Evolutionary conservation across 1,284 basidiomycete species (phyloP).

Genomic region (Pholiota adiposa): DNA sequence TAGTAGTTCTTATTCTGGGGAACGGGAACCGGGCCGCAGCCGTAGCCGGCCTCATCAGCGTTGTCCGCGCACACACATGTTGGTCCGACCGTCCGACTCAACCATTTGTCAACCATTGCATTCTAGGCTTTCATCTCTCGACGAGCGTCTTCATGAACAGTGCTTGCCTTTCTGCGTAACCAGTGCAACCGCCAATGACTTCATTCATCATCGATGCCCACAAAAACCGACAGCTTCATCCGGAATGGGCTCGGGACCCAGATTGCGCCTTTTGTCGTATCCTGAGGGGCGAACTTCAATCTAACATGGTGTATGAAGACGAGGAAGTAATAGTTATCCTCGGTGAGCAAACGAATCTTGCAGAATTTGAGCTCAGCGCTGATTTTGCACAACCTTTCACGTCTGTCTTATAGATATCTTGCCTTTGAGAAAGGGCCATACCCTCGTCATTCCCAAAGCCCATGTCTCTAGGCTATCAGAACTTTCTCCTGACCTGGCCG

Average conservation of each 20-base stretch:
- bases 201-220: constrained; percentile 75
- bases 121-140: no score
- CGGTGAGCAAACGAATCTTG: constrained; percentile 40
- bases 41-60: no score
- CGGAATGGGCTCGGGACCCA: constrained; percentile 48
- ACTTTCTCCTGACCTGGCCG: constrained; percentile 62
- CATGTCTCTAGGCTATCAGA: constrained; percentile 68
- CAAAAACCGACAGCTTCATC: constrained; percentile 45
- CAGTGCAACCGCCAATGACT: constrained; percentile 51
- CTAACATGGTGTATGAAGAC: constrained; percentile 63
- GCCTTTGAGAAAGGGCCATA: constrained; percentile 69
- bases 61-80: no score
- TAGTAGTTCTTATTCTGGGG: no score
- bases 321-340: constrained; percentile 72
- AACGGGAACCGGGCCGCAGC: no score
- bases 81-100: no score
- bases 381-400: no score
- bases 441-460: constrained; percentile 68
- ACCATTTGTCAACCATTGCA: no score
- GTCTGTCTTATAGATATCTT: constrained; percentile 57
- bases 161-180: background rate
- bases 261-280: constrained; percentile 71
- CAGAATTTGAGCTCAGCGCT: background rate
- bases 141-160: no score
- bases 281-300: constrained; percentile 48